A percentile compares a stretch with the other conserved stretches of the same genome.
Conservation (phyloP, 1,284 basidiomycete species). For the Macrocystidia cucumis region DNA sequence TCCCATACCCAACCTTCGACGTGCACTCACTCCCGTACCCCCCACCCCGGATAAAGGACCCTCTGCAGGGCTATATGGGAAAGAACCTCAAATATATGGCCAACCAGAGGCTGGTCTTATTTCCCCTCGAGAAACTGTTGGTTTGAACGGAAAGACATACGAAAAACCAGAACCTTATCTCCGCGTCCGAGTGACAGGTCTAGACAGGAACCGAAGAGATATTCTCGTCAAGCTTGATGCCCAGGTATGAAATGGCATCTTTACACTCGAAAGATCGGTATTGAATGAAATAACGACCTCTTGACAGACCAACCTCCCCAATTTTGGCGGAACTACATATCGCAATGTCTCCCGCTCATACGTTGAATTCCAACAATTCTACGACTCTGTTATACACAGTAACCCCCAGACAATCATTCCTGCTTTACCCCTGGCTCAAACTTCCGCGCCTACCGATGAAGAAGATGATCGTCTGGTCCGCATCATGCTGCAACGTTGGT, state of each 20-base stretch:
- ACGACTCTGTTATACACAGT: slow-evolving; percentile 75
- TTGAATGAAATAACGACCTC: slow-evolving; percentile 7
- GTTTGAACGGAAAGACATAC: slow-evolving; percentile 58
- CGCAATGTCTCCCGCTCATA: slow-evolving; percentile 90
- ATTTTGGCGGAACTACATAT: slow-evolving; percentile 84
- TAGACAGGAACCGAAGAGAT: slow-evolving; percentile 91
- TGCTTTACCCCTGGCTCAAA: slow-evolving; percentile 85
- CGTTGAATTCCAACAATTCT: slow-evolving; percentile 86
- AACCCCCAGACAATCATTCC: slow-evolving; percentile 91
- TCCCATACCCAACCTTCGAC: slow-evolving; percentile 44
- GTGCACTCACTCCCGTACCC: slow-evolving; percentile 32
- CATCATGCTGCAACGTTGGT: slow-evolving; percentile 90
- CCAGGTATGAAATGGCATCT: slow-evolving; percentile 49
- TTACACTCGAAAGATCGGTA: not conserved
- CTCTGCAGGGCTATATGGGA: slow-evolving; percentile 54
- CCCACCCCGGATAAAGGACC: slow-evolving; percentile 42
- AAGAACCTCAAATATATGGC: slow-evolving; percentile 76
- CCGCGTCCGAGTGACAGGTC: slow-evolving; percentile 77
- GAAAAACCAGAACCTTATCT: slow-evolving; percentile 78
- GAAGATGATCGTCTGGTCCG: slow-evolving; percentile 92
- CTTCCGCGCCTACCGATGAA: slow-evolving; percentile 91
- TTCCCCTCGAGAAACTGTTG: slow-evolving; percentile 57
- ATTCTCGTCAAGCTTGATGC: slow-evolving; percentile 89
- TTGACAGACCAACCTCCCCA: slow-evolving; percentile 84
- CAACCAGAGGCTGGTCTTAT: slow-evolving; percentile 75